Percentiles rank a stretch among this genome's conserved stretches.
phyloP scores from a whole-genome alignment of 2,329 filamentous ascomycete species.

The Leptographium procerum region DNA sequence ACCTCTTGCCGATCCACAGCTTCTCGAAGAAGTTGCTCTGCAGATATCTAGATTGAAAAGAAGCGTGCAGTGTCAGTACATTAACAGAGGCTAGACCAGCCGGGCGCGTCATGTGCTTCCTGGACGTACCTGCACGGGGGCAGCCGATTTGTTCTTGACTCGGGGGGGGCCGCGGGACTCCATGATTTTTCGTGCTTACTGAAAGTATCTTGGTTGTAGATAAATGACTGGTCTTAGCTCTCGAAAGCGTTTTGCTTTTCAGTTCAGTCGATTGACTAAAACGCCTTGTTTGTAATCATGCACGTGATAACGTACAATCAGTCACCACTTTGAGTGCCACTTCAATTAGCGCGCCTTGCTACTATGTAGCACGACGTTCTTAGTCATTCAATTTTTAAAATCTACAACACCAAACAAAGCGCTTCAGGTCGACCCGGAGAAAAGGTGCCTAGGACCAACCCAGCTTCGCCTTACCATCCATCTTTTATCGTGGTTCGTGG shows the following conservation, averaged over 20 bases:
- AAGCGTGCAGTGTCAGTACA: neutral
- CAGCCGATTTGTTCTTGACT: constrained; percentile 98
- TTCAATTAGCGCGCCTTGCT: neutral
- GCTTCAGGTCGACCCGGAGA: neutral
- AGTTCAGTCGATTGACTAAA: neutral
- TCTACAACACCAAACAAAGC: neutral
- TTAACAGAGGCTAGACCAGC: neutral
- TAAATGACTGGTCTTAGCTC: neutral
- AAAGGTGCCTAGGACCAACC: neutral
- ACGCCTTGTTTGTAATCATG: neutral
- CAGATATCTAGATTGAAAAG: constrained; percentile 64
- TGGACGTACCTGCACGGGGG: constrained; percentile 46
- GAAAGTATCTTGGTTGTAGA: neutral
- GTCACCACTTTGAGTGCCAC: neutral
- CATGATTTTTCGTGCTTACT: constrained; percentile 41
- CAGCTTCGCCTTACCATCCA: no score
- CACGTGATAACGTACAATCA: neutral
- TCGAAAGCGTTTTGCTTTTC: neutral
- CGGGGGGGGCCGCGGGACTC: constrained; percentile 85
- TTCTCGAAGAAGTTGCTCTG: constrained; percentile 93
- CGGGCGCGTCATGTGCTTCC: no score
- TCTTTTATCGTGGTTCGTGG: neutral
- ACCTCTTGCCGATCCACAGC: constrained; percentile 94
- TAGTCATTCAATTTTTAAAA: neutral
- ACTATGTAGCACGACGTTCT: neutral